Evolutionary conservation across 176 grass and related monocot genomes (phyloP), one percentile per base, ranked within the genome.

Genomic region (Alloteropsis semialata): DNA sequence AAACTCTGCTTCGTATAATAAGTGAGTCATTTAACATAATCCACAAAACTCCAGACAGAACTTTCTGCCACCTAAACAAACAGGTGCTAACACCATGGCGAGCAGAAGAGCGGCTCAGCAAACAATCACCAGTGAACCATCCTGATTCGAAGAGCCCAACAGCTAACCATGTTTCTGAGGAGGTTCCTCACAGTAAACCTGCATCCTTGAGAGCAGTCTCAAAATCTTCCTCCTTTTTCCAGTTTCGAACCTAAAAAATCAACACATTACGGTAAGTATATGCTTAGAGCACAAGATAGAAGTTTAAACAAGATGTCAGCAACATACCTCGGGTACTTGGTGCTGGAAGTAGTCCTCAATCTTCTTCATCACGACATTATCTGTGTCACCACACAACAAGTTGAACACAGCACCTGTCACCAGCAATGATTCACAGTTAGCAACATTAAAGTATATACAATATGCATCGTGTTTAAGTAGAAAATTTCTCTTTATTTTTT

Each of bases 361-460:
- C 82, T 96, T 95, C 54, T 79, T 92, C 96, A 98, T 98, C 60
- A 98, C 85, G 64, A 72, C 75, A 48, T 57, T 75, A 81, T 98
- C 95, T 53, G 55, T 86, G 70, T 79, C 81, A 25, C 88, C 91
- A 22, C 92, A 98, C 33, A 98, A 17, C 49, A 98, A 88, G 78
- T 98, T 98, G 87, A 98, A 98, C 42, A 98, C 91, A 88, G 91
- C 96, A 85, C 96, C 96, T 98, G 82, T 82, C 41, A 48, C 75
- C 77, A 89, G 25, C 80, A 88, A 84, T 11, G 68, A n/a, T 74
- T 78, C 38, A 56, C 12, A 72, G 22, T 65, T 48, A 82, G 32
- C 24, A 72, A 58, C 12, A 72, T 30, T 18, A 73, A 42, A n/a
- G 6, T 12, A 15, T 8, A n/a, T 1, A 50, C n/a, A 56, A 58